Evolutionary conservation across 768 basidiomycete genomes (phyloP), one percentile per base, ranked within the genome.

Genomic region (Rossbeevera mucosa): DNA sequence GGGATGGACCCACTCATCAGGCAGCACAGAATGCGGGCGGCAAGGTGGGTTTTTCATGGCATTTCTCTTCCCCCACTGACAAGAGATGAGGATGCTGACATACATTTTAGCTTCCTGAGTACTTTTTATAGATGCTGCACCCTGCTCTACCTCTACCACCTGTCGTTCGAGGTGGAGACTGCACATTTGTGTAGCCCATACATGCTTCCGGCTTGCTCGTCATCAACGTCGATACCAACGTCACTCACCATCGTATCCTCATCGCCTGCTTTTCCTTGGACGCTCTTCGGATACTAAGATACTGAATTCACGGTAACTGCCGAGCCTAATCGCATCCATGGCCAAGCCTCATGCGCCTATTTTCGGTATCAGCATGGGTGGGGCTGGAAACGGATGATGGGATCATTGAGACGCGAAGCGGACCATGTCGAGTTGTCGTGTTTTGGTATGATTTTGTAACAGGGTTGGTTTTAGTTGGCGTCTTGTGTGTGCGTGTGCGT

Each of bases 1-100:
- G 88, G 44, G 92, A 95, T 61, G 92, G 92, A 4, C 92, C 93
- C 1, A 81, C 65, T 56, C 87, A 92, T 47, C 90, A 93, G 65
- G 79, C 79, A 11, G 77, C 80, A 7, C 87, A 88, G 66, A 88
- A 75, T 64, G 81, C 78, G 43, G 77, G 78, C 49, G 85, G 82
- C 24, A 91, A 88, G 80, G 90, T 88, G 71, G 40, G 59, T 21
- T 22, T 25, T 26, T n/a, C n/a, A n/a, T 26, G 4, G 7, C 9
- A 9, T 14, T 44, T 26, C 7, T 21, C 21, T 40, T 30, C 29
- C 29, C 26, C 16, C 26, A 40, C 13, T 33, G 50, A 47, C 13
- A 41, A 38, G 44, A 20, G 22, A 29, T 16, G 21, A 24, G 26
- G 29, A 5, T 46, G 18, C 48, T 52, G 53, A 59, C 38, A 44